phyloP scores from a whole-genome alignment of 2,329 filamentous ascomycete genomes.

The Aspergillus costaricaensis region DNA sequence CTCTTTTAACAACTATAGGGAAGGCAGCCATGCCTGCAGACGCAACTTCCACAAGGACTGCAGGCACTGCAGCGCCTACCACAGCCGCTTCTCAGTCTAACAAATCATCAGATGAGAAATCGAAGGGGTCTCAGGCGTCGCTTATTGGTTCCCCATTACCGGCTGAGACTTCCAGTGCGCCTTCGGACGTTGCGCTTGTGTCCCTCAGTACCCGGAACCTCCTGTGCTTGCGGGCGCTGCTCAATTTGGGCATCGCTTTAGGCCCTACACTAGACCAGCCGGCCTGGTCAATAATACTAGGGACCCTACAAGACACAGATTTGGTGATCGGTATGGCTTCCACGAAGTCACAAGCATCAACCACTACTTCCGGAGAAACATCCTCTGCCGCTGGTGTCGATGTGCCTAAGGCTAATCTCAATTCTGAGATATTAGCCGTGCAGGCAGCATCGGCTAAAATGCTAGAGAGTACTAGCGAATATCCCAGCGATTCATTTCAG shows the following conservation, averaged over 20 bases:
- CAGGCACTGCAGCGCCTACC: conserved; percentile 18
- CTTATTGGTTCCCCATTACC: conserved; percentile 27
- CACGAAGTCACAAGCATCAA: conserved; percentile 31
- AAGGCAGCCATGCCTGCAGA: conserved; percentile 92
- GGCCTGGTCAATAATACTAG: conserved; percentile 86
- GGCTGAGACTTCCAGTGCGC: conserved; percentile 28
- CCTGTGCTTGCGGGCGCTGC: conserved; percentile 80
- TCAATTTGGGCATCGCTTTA: conserved; percentile 94
- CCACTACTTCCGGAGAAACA: conserved; percentile 32
- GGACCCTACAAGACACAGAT: conserved; percentile 90
- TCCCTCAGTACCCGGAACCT: conserved; percentile 85
- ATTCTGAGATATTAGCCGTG: conserved; percentile 80
- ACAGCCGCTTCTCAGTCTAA: conserved; percentile 24
- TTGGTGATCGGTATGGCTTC: conserved; percentile 66
- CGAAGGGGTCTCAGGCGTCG: conserved; percentile 30
- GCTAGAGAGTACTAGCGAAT: conserved; percentile 89
- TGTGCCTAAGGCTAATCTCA: conserved; percentile 65
- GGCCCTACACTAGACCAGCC: conserved; percentile 78
- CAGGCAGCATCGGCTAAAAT: conserved; percentile 83
- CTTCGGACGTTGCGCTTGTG: conserved; percentile 47
- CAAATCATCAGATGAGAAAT: conserved; percentile 32
- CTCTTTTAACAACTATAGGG: conserved; percentile 88
- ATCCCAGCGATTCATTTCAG: conserved; percentile 78
- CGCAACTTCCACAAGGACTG: conserved; percentile 32
- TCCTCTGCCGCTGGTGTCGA: conserved; percentile 39